A percentile compares a stretch with the other conserved stretches of the same genome.
Conservation (phyloP, 2,329 filamentous ascomycete species). For the Calonectria leucothoes region DNA sequence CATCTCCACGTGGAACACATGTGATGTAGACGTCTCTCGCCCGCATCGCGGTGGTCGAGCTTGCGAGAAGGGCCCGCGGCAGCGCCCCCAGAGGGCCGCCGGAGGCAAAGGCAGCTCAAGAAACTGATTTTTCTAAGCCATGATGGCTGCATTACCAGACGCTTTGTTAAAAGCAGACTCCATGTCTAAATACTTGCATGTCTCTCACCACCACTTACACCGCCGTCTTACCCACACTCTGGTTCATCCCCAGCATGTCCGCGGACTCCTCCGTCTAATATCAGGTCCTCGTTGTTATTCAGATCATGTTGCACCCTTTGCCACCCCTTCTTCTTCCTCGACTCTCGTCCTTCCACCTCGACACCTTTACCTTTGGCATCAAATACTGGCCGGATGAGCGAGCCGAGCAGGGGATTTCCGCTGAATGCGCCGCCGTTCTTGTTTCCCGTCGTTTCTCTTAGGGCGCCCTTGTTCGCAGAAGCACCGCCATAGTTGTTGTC, state of each 20-base stretch:
- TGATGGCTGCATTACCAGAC: background rate
- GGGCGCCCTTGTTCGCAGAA: conserved; percentile 37
- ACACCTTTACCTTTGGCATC: conserved; percentile 64
- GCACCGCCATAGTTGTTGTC: conserved; percentile 46
- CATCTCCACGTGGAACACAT: too few species aligned
- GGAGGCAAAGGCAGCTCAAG: background rate
- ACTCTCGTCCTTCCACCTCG: conserved; percentile 52
- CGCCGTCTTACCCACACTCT: conserved; percentile 45
- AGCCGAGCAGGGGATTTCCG: conserved; percentile 74
- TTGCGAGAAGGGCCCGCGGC: too few species aligned
- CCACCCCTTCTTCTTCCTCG: conserved; percentile 61
- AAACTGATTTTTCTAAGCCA: background rate
- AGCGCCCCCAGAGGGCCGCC: too few species aligned
- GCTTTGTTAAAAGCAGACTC: background rate
- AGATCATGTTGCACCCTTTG: conserved; percentile 71
- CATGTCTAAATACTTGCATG: background rate
- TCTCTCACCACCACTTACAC: background rate
- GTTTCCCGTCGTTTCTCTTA: conserved; percentile 51
- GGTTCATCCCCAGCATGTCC: conserved; percentile 56
- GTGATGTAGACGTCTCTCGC: too few species aligned
- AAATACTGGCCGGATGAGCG: conserved; percentile 73
- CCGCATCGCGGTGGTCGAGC: too few species aligned
- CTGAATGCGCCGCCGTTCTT: conserved; percentile 68
- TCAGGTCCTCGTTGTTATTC: conserved; percentile 68
- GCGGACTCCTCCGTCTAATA: conserved; percentile 67